Base-by-base conservation (phyloP, 805 yeast species). In the Wickerhamiella azyma region DNA sequence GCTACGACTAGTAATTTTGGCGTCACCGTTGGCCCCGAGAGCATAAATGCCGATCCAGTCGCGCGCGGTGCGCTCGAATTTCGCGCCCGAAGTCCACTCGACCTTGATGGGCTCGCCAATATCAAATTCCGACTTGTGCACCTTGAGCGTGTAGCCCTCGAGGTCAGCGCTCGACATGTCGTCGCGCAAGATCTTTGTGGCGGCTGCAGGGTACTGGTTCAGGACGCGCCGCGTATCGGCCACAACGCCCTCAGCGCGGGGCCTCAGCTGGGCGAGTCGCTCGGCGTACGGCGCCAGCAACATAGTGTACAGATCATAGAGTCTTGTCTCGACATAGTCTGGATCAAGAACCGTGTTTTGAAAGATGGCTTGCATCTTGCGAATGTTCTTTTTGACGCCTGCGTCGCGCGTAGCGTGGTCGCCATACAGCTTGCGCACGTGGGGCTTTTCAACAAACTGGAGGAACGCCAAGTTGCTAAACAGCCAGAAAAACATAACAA, bases 41-140 rank as follows among this genome's bases (percentile, higher is more conserved):
- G 74, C 73, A 62, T 83, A 83, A 26, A 83, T 61, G 1, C 92
- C 94, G 52, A 83, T 71, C 94, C 94, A 83, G 58, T 81, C 88
- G 37, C 66, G 68, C 0, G 62, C 48, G 14, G 74, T 63, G 51
- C 73, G 76, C 19, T 56, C 49, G 2, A 62, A 64, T 1, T 83
- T 80, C 10, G 33, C 17, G 26, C 43, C 49, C 1, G 79, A 65
- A 24, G 61, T 58, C 79, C 82, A 83, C 17, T 61, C 56, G 3
- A 80, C 70, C 17, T 58, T 58, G 21, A 83, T 69, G 2, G 81
- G 74, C 7, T 66, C 60, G 1, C 85, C 86, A 49, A 76, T 54
- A 17, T 58, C 51, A 13, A 46, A 51, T 26, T 9, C 41, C 2
- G 9, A 13, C 28, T 49, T 47, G 14, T 17, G 39, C 13, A 74